Percentiles rank a stretch among this genome's conserved stretches.
These are phyloP conservation scores for Bipolaris oryzae DNA, from an alignment of 2,329 filamentous ascomycete species.

Conservation along the genomic window DNA sequence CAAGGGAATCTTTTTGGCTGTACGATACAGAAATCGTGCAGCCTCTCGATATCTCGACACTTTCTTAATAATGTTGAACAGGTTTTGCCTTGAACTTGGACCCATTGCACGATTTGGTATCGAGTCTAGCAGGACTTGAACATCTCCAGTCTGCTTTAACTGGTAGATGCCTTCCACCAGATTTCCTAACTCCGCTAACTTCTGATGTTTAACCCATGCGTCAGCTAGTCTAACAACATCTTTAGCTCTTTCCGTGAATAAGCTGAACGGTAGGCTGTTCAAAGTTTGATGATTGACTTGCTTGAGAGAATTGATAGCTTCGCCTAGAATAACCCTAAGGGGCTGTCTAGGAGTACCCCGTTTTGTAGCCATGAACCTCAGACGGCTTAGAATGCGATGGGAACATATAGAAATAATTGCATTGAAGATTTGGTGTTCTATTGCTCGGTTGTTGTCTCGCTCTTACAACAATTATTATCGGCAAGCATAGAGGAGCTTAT, in stretches of 20 bases:
- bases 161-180: conserved; percentile 15
- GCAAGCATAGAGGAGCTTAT: not conserved
- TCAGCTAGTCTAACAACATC: conserved; percentile 18
- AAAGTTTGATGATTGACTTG: not conserved
- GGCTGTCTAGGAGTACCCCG: conserved; percentile 2
- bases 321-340: conserved; percentile 5
- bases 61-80: conserved; percentile 22
- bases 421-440: conserved; percentile 12
- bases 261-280: not conserved
- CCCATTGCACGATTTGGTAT: conserved; percentile 21
- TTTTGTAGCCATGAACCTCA: conserved; percentile 12
- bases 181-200: conserved; percentile 4
- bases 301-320: conserved; percentile 10
- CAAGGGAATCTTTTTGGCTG: conserved; percentile 8
- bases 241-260: conserved; percentile 19
- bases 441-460: not conserved
- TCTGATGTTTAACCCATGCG: conserved; percentile 21
- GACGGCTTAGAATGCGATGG: conserved; percentile 15
- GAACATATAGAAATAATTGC: conserved; percentile 22
- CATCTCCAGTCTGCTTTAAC: conserved; percentile 8
- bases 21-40: conserved; percentile 22
- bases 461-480: not conserved
- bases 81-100: conserved; percentile 16
- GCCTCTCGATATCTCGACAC: conserved; percentile 26
- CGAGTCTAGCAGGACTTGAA: conserved; percentile 13